Evolutionary conservation across 768 basidiomycete species (phyloP), one percentile per base, ranked within the genome.

Genomic region (Omphalotus guepiniiformis): DNA sequence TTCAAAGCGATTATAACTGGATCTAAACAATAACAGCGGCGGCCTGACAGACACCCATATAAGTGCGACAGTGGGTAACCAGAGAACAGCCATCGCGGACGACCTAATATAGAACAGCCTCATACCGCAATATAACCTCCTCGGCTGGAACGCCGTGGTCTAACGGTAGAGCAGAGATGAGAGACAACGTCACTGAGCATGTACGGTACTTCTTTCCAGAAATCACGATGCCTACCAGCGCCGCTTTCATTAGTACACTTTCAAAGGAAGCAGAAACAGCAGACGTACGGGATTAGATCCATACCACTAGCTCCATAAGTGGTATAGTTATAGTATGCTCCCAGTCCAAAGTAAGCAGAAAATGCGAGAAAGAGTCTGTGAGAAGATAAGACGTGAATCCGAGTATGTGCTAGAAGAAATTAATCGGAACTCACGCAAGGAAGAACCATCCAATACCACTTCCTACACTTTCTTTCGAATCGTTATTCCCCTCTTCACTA

Each of bases 401-500:
- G n/a, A n/a, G n/a, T n/a, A 22, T 19, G 15, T 12, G 18, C 42
- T 15, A 28, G 42, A 13, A 43, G 3, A 11, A 13, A 13, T 4
- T n/a, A n/a, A n/a, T 2, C 12, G n/a, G 26, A 41, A 64, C 88
- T 63, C 63, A 88, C 89, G 91, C 70, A 25, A 91, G 70, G 72
- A 93, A 88, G 71, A 93, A 93, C 77, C 87, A 92, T 3, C 88
- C 85, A n/a, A 94, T 68, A 19, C 85, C 88, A 63, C 83, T 88
- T 3, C 83, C 85, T 21, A 79, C 74, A 40, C 56, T 66, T 53
- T 73, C 65, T 34, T 65, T 62, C 2, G 70, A 60, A 28, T 62
- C 58, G 23, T 60, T 43, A 51, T 52, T 43, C 56, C n/a, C 54
- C 11, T 53, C 51, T 23, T 52, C 55, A 16, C 41, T 53, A 8